These are phyloP conservation scores for Mucor mucedo DNA, from an alignment of 371 early-diverging fungal genomes.

Conservation along the genomic window DNA sequence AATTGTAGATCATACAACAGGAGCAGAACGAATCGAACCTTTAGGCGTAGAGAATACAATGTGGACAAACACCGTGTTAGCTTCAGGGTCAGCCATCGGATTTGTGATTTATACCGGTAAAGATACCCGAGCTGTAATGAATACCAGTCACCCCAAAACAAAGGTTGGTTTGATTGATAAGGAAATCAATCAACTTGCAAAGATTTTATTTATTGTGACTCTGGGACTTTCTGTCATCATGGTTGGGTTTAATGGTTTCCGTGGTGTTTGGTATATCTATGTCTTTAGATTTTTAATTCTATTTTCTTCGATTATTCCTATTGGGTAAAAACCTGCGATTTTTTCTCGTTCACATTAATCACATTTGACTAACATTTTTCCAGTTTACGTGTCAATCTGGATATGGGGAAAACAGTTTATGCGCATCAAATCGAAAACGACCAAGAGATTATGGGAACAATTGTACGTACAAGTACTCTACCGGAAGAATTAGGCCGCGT, in stretches of 20 bases:
- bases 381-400: constrained; percentile 94
- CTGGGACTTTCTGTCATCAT: constrained; percentile 82
- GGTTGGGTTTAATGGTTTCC: constrained; percentile 91
- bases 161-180: constrained; percentile 96
- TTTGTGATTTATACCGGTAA: constrained; percentile 97
- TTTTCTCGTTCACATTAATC: too few species aligned
- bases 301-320: constrained; percentile 98
- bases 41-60: constrained; percentile 93
- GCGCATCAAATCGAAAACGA: constrained; percentile 86
- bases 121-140: constrained; percentile 98
- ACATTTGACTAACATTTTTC: background rate
- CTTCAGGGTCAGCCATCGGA: constrained; percentile 92
- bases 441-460: constrained; percentile 80
- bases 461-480: constrained; percentile 95
- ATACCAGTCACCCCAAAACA: constrained; percentile 94
- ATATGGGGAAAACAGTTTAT: constrained; percentile 97
- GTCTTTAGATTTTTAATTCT: constrained; percentile 96
- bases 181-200: constrained; percentile 94
- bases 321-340: constrained; percentile 60
- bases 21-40: constrained; percentile 64
- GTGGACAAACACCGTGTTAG: constrained; percentile 98
- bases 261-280: constrained; percentile 89
- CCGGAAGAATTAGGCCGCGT: constrained; percentile 99
- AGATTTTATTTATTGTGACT: constrained; percentile 89
- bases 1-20: constrained; percentile 50